A percentile compares a stretch with the other conserved stretches of the same genome.
Conservation (phyloP, 2,329 filamentous ascomycete genomes). For the Cladosporium sp. region DNA sequence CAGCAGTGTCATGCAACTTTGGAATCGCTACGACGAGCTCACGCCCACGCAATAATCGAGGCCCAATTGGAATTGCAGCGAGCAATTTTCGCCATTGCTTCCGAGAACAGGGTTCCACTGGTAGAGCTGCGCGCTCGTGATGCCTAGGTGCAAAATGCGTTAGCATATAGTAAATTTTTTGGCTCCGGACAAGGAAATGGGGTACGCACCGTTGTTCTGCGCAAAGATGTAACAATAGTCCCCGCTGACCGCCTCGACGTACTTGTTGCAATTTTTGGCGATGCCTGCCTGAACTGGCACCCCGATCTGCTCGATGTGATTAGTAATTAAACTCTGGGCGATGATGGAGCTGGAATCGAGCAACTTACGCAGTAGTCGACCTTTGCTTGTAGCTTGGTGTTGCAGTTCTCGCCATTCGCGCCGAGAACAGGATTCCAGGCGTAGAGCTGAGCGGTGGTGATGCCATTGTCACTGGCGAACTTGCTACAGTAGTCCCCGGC, state of each 20-base stretch:
- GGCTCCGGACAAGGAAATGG: too few species aligned
- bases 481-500: background rate
- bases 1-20: background rate
- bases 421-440: background rate
- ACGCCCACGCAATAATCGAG: background rate
- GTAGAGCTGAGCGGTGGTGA: background rate
- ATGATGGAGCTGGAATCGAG: too few species aligned
- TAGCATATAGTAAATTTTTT: background rate
- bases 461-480: background rate
- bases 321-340: too few species aligned
- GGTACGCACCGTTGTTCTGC: background rate
- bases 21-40: background rate
- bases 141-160: background rate
- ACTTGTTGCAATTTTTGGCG: background rate
- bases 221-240: background rate
- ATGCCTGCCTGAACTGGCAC: background rate
- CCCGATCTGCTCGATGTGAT: background rate
- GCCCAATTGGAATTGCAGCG: background rate
- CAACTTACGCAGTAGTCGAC: background rate
- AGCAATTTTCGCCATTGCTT: background rate
- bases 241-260: background rate
- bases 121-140: background rate
- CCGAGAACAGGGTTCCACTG: background rate
- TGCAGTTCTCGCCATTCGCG: background rate
- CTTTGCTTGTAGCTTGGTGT: background rate